phyloP scores from a whole-genome alignment of 768 basidiomycete genomes.

The Hygrophoropsis aurantiaca region DNA sequence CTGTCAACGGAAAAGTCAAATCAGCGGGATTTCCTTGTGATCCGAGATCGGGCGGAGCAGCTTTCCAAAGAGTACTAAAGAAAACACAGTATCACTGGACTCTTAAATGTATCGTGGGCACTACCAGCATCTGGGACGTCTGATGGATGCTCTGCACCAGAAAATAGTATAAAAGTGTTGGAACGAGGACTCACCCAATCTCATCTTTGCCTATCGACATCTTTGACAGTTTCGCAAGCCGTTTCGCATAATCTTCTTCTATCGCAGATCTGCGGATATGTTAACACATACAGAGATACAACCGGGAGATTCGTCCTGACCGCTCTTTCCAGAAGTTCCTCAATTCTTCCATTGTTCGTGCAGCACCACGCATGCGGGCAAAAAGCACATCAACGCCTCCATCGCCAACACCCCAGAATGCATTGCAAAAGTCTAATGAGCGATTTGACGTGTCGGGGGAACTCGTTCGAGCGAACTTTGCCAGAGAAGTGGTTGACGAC shows the following conservation, averaged over 20 bases:
- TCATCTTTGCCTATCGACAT: conserved; percentile 80
- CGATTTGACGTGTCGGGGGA: conserved; percentile 45
- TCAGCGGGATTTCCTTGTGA: too few relatives aligned
- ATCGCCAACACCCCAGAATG: conserved; percentile 91
- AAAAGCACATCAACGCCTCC: conserved; percentile 89
- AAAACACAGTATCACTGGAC: too few relatives aligned
- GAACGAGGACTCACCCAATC: conserved; percentile 69
- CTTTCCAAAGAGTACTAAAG: background rate
- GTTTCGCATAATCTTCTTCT: conserved; percentile 95
- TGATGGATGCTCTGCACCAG: background rate
- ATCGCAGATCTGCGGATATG: conserved; percentile 64
- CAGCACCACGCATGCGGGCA: conserved; percentile 83
- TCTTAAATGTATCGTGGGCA: too few relatives aligned
- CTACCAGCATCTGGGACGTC: background rate
- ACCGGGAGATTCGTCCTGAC: conserved; percentile 42
- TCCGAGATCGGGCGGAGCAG: background rate
- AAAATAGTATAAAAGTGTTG: background rate
- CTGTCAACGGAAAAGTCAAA: conserved; percentile 36
- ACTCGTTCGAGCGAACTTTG: conserved; percentile 60
- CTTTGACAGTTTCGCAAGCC: conserved; percentile 77
- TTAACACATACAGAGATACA: background rate
- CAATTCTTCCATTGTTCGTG: conserved; percentile 86
- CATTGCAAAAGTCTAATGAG: conserved; percentile 90
- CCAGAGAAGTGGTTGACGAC: conserved; percentile 78
- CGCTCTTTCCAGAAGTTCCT: conserved; percentile 91